Evolutionary conservation across 2,329 filamentous ascomycete species (phyloP).

Genomic region (Chaetomium olivaceum): DNA sequence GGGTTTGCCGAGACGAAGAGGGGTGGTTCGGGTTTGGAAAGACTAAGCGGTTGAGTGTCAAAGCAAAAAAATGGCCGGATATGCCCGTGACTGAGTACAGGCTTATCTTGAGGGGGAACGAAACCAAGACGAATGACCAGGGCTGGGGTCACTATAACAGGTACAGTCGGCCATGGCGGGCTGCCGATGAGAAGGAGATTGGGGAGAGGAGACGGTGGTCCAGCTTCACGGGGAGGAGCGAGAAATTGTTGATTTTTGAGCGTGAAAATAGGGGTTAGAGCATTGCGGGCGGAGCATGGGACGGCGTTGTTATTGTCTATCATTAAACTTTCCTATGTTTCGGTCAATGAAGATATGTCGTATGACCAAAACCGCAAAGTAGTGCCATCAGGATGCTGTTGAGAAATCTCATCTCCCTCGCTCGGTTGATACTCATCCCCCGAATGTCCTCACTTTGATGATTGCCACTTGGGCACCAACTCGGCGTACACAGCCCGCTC

Average conservation of each 20-base stretch:
- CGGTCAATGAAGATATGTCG: neutral
- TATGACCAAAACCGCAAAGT: neutral
- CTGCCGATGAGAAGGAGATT: constrained; percentile 24
- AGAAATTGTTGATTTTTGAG: constrained; percentile 27
- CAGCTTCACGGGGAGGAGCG: constrained; percentile 12
- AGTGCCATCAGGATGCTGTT: neutral
- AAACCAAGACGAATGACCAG: constrained; percentile 23
- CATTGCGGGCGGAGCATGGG: neutral
- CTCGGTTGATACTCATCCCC: neutral
- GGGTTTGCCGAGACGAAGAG: neutral
- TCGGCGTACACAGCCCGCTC: constrained; percentile 43
- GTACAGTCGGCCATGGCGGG: constrained; percentile 28
- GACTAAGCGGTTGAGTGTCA: neutral
- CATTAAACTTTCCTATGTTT: neutral
- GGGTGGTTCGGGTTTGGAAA: neutral
- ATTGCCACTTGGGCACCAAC: constrained; percentile 10
- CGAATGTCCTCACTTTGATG: neutral
- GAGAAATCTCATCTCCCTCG: neutral
- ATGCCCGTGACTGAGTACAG: constrained; percentile 29
- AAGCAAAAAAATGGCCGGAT: neutral
- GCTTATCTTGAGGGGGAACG: constrained; percentile 28
- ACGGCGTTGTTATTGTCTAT: constrained; percentile 6
- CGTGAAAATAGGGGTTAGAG: neutral
- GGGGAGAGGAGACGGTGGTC: constrained; percentile 23
- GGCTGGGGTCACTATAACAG: constrained; percentile 30